A percentile compares a stretch with the other conserved stretches of the same genome.
These are phyloP conservation scores for Xylaria flabelliformis DNA, from an alignment of 495 filamentous ascomycete species.

Conservation along the genomic window DNA sequence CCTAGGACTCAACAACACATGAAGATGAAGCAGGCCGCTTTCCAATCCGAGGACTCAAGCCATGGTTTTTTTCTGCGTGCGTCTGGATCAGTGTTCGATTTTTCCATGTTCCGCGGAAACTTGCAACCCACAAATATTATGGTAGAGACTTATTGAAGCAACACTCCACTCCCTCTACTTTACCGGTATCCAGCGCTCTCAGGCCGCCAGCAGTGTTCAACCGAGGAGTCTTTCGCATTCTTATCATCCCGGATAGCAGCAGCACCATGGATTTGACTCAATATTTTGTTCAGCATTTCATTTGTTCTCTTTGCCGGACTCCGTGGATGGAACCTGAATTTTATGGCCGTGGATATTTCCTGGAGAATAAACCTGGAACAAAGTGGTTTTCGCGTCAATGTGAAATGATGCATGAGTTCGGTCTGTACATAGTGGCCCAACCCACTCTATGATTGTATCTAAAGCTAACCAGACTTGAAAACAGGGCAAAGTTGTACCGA, in stretches of 20 bases:
- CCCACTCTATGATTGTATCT: conserved; percentile 27
- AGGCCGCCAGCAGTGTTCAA: neutral
- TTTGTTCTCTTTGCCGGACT: conserved; percentile 15
- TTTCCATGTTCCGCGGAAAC: neutral
- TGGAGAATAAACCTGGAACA: conserved; percentile 9
- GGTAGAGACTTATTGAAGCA: neutral
- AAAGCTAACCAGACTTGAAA: conserved; percentile 37
- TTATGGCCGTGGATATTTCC: conserved; percentile 19
- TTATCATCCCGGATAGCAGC: neutral
- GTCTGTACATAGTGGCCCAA: conserved; percentile 45
- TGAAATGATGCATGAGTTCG: conserved; percentile 40
- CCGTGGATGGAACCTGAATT: conserved; percentile 4
- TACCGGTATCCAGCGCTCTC: neutral
- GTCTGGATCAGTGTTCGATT: neutral
- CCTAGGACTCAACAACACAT: conserved; percentile 9
- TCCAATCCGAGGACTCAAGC: conserved; percentile 10
- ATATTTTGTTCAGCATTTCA: conserved; percentile 32
- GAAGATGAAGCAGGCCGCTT: conserved; percentile 18
- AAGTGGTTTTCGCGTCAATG: conserved; percentile 7
- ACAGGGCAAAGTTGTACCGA: conserved; percentile 60
- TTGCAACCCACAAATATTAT: neutral
- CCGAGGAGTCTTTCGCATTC: conserved; percentile 1
- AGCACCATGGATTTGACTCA: conserved; percentile 27
- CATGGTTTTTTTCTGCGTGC: conserved; percentile 10
- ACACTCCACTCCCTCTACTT: neutral